phyloP scores from a whole-genome alignment of 1,139 yeast species.

The Debaryomycetaceae sp. region DNA sequence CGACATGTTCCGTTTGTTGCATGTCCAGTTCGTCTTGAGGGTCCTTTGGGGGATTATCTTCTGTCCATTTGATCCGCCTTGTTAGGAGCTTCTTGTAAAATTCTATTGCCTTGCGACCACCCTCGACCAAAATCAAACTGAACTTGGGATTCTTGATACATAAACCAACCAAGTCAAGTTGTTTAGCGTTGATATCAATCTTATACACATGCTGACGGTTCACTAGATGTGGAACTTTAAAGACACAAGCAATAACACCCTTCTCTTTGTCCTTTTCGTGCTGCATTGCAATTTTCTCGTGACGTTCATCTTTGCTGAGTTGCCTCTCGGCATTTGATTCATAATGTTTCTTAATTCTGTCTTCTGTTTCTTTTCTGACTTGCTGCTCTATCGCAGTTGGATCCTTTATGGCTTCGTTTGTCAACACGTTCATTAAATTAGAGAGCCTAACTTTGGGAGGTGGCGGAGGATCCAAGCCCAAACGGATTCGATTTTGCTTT shows the following conservation, averaged over 20 bases:
- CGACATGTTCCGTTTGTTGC: slow-evolving; percentile 10
- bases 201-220: slow-evolving; percentile 72
- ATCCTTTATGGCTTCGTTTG: slow-evolving; percentile 83
- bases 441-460: slow-evolving; percentile 82
- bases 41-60: slow-evolving; percentile 14
- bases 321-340: slow-evolving; percentile 60
- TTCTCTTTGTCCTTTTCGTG: slow-evolving; percentile 37
- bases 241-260: slow-evolving; percentile 61
- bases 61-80: slow-evolving; percentile 69
- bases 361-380: slow-evolving; percentile 67
- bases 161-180: slow-evolving; percentile 62
- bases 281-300: slow-evolving; percentile 46
- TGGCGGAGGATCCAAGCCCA: slow-evolving; percentile 86
- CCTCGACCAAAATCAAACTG: slow-evolving; percentile 68
- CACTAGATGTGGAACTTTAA: slow-evolving; percentile 48
- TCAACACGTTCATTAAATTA: slow-evolving; percentile 79
- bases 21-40: slow-evolving; percentile 17
- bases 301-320: slow-evolving; percentile 55
- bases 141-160: slow-evolving; percentile 40
- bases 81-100: slow-evolving; percentile 61
- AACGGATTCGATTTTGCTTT: slow-evolving; percentile 69
- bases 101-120: slow-evolving; percentile 58
- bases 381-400: slow-evolving; percentile 82
- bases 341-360: slow-evolving; percentile 60
- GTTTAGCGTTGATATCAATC: slow-evolving; percentile 76